Percentiles rank a stretch among this genome's conserved stretches.
phyloP scores from a whole-genome alignment of 768 basidiomycete species.

The Lactarius deliciosus region DNA sequence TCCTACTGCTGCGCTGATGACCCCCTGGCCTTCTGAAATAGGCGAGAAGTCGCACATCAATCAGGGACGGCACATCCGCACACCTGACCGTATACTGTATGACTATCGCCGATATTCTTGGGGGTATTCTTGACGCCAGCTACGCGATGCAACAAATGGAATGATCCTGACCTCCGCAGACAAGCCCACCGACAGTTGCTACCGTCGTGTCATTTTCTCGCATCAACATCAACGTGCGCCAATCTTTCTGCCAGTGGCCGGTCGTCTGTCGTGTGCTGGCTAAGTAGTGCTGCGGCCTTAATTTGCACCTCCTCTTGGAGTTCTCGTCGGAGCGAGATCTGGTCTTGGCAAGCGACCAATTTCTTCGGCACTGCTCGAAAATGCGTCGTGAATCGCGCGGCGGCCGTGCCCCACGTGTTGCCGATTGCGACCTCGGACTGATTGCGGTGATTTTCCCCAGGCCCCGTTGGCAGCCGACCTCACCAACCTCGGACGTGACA shows the following conservation, averaged over 20 bases:
- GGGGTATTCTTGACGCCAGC: not conserved
- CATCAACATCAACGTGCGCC: not conserved
- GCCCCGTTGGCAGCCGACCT: slow-evolving; percentile 1
- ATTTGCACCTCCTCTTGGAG: not conserved
- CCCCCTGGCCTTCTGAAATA: too few species aligned
- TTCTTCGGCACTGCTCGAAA: not conserved
- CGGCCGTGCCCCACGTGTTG: not conserved
- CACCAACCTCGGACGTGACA: not conserved
- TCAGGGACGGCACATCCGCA: not conserved
- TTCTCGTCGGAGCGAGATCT: not conserved
- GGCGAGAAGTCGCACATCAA: not conserved
- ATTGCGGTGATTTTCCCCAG: slow-evolving; percentile 3
- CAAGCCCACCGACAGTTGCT: not conserved
- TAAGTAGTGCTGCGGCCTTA: not conserved
- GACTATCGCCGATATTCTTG: not conserved
- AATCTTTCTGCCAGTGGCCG: not conserved
- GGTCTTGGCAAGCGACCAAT: not conserved
- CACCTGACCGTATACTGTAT: not conserved
- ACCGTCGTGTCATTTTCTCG: not conserved
- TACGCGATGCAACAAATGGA: not conserved
- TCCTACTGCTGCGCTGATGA: not conserved
- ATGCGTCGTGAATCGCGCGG: not conserved
- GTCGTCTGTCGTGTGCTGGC: not conserved
- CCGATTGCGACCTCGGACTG: slow-evolving; percentile 4
- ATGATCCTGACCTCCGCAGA: not conserved